These are phyloP conservation scores for Cyberlindnera veronae DNA, from an alignment of 805 yeast species.

Conservation along the genomic window DNA sequence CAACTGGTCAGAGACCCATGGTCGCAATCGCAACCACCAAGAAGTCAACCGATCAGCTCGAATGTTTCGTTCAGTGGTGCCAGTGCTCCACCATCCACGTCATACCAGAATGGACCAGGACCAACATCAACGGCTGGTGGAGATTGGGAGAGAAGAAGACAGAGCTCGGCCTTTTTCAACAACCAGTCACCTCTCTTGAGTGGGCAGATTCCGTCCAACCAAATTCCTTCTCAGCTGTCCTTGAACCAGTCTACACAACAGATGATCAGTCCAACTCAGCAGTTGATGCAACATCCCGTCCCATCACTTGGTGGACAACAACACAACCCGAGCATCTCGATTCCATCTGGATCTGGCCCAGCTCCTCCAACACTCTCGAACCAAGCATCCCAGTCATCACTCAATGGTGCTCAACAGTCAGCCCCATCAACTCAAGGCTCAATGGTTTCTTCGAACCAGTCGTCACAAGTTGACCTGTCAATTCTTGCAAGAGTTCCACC, in stretches of 20 bases:
- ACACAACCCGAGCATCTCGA: background rate
- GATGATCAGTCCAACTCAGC: background rate
- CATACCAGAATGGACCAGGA: constrained; percentile 30
- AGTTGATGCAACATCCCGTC: constrained; percentile 15
- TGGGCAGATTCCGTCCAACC: constrained; percentile 22
- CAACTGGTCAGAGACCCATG: constrained; percentile 44
- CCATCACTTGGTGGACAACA: constrained; percentile 1
- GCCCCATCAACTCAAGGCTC: constrained; percentile 4
- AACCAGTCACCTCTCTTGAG: constrained; percentile 25
- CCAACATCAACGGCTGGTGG: constrained; percentile 41
- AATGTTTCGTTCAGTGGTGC: constrained; percentile 5
- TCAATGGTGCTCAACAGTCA: constrained; percentile 6
- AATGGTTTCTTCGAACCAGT: constrained; percentile 9
- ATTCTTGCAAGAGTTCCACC: constrained; percentile 78
- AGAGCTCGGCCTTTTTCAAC: constrained; percentile 50
- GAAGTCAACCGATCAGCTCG: constrained; percentile 7
- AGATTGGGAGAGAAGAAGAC: constrained; percentile 52
- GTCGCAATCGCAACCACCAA: constrained; percentile 17
- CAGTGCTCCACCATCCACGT: constrained; percentile 10
- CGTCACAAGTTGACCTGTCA: constrained; percentile 57
- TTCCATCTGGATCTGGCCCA: background rate
- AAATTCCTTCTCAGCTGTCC: constrained; percentile 25
- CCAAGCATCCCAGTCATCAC: constrained; percentile 14
- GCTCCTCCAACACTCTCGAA: constrained; percentile 8
- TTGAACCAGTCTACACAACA: constrained; percentile 8